These are phyloP conservation scores for Penicillium italicum DNA, from an alignment of 2,329 filamentous ascomycete species.

Conservation along the genomic window DNA sequence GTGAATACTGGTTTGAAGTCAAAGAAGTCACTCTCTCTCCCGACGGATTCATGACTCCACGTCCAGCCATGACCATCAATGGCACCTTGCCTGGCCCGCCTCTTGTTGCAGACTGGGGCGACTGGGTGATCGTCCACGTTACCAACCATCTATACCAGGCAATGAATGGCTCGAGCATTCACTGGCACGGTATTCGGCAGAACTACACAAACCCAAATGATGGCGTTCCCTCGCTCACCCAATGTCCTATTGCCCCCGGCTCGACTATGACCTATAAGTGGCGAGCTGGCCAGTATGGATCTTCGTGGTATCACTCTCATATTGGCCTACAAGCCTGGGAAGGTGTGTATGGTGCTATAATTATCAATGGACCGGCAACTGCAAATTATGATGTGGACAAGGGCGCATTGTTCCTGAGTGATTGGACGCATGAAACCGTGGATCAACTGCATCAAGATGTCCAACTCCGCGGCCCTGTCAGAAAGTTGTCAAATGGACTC, in stretches of 20 bases:
- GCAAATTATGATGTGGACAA: conserved; percentile 39
- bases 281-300: conserved; percentile 38
- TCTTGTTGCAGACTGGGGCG: conserved; percentile 63
- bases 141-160: conserved; percentile 45
- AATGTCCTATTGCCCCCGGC: conserved; percentile 40
- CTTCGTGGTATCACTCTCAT: conserved; percentile 36
- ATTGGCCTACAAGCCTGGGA: conserved; percentile 43
- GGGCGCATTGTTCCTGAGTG: conserved; percentile 35
- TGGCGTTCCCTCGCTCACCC: conserved; percentile 34
- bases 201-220: conserved; percentile 31
- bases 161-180: conserved; percentile 27
- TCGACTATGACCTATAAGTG: conserved; percentile 37
- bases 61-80: conserved; percentile 55
- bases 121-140: conserved; percentile 53
- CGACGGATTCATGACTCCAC: conserved; percentile 26
- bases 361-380: conserved; percentile 44
- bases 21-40: conserved; percentile 14
- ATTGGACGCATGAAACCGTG: conserved; percentile 30
- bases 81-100: conserved; percentile 64
- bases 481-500: conserved; percentile 32
- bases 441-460: conserved; percentile 24
- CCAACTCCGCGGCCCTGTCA: conserved; percentile 16
- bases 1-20: conserved; percentile 17
- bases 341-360: conserved; percentile 58
- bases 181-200: conserved; percentile 38